Evolutionary conservation across 1,284 basidiomycete genomes (phyloP).

Genomic region (Ceratobasidium sp.): DNA sequence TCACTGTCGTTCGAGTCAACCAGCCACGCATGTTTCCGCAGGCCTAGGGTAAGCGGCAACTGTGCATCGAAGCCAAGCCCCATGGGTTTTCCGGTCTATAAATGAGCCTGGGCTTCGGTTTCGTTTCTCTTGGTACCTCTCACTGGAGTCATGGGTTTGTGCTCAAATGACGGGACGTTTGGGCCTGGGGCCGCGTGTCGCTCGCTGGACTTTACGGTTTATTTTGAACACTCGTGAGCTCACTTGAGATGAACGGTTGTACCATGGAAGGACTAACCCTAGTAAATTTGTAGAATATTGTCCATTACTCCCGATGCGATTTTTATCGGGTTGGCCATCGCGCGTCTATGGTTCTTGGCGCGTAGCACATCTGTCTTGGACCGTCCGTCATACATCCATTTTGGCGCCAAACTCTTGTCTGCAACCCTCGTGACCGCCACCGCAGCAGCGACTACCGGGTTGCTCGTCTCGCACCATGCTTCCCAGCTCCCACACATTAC

Average conservation of each 20-base stretch:
- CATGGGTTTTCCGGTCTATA: background rate
- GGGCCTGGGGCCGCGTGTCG: slow-evolving; percentile 14
- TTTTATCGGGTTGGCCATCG: slow-evolving; percentile 1
- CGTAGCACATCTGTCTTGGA: background rate
- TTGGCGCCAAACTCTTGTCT: background rate
- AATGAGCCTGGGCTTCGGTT: background rate
- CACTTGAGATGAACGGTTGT: background rate
- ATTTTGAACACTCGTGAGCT: slow-evolving; percentile 28
- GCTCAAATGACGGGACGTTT: slow-evolving; percentile 16
- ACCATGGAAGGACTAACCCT: background rate
- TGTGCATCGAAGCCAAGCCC: slow-evolving; percentile 9
- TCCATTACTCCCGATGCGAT: slow-evolving; percentile 8
- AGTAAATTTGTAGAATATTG: background rate
- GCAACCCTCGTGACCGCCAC: background rate
- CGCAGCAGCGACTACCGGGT: background rate
- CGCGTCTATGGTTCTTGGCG: background rate
- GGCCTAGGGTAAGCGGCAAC: background rate
- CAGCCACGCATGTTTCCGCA: slow-evolving; percentile 4
- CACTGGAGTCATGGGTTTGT: background rate
- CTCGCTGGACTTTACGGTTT: slow-evolving; percentile 17
- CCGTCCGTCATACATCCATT: slow-evolving; percentile 6
- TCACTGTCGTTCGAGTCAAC: slow-evolving; percentile 1
- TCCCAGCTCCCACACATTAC: slow-evolving; percentile 6
- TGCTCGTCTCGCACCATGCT: background rate
- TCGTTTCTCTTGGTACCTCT: background rate